phyloP scores from a whole-genome alignment of 1,284 basidiomycete species.

The Bondarzewia mesenterica region DNA sequence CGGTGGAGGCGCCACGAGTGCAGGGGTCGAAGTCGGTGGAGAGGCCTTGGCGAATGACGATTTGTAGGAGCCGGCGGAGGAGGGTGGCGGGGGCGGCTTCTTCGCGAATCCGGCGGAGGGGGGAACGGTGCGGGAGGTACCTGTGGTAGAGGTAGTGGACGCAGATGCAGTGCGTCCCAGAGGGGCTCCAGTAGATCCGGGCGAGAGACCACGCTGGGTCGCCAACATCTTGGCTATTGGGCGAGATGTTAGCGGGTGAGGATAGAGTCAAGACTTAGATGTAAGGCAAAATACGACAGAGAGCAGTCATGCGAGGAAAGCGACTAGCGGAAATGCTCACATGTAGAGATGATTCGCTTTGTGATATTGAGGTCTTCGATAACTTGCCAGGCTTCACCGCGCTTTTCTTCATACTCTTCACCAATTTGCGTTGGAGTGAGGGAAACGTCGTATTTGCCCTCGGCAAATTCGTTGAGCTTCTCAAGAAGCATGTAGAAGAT shows the following conservation, averaged over 20 bases:
- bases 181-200: constrained; percentile 19
- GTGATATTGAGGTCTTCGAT: constrained; percentile 75
- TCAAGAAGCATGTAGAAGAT: constrained; percentile 92
- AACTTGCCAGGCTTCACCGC: constrained; percentile 69
- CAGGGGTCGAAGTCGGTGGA: constrained; percentile 34
- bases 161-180: constrained; percentile 28
- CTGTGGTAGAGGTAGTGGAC: constrained; percentile 27
- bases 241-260: constrained; percentile 4
- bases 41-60: constrained; percentile 31
- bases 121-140: constrained; percentile 20
- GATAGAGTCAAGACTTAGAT: constrained; percentile 1
- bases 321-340: constrained; percentile 48
- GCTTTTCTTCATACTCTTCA: constrained; percentile 70
- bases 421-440: constrained; percentile 67
- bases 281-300: too few relatives aligned
- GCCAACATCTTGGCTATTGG: constrained; percentile 57
- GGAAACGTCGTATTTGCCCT: constrained; percentile 75
- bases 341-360: constrained; percentile 77
- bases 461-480: constrained; percentile 83
- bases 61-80: constrained; percentile 31
- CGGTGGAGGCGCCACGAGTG: constrained; percentile 46
- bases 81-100: constrained; percentile 38
- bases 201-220: constrained; percentile 30
- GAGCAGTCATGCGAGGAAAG: background rate
- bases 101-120: constrained; percentile 35